Percentiles rank a stretch among this genome's conserved stretches.
These are phyloP conservation scores for Pseudogymnoascus verrucosus DNA, from an alignment of 2,329 filamentous ascomycete species.

Conservation along the genomic window DNA sequence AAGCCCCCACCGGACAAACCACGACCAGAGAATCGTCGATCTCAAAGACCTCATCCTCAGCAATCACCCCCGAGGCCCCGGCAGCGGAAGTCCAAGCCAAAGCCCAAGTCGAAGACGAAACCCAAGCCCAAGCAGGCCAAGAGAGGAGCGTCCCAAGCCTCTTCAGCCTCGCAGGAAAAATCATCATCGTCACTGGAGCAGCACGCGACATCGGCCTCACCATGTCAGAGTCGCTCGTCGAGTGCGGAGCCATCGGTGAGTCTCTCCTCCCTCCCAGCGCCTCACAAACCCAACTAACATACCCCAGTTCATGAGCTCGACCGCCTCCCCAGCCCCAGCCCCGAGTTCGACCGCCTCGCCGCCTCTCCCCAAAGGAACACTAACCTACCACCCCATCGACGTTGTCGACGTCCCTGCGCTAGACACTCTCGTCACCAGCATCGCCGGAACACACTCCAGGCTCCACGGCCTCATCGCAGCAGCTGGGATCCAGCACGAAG, in stretches of 20 bases:
- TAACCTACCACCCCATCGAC: constrained; percentile 65
- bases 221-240: neutral
- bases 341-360: constrained; percentile 39
- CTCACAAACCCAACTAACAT: neutral
- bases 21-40: neutral
- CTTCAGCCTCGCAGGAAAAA: constrained; percentile 80
- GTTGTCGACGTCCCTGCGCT: constrained; percentile 64
- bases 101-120: neutral
- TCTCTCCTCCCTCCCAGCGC: no score
- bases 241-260: neutral
- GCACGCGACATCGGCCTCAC: constrained; percentile 68
- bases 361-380: constrained; percentile 43
- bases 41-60: neutral
- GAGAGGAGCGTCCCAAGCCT: constrained; percentile 28
- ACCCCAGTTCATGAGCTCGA: neutral
- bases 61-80: neutral
- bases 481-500: constrained; percentile 73
- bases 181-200: constrained; percentile 78
- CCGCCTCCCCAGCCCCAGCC: neutral
- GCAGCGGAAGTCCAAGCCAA: neutral
- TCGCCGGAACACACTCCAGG: constrained; percentile 61
- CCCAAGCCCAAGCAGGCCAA: neutral
- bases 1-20: neutral
- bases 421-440: constrained; percentile 58
- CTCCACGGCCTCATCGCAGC: constrained; percentile 71